Conservation (phyloP, 169 alveolate genomes). For the Plasmodium inui region DNA sequence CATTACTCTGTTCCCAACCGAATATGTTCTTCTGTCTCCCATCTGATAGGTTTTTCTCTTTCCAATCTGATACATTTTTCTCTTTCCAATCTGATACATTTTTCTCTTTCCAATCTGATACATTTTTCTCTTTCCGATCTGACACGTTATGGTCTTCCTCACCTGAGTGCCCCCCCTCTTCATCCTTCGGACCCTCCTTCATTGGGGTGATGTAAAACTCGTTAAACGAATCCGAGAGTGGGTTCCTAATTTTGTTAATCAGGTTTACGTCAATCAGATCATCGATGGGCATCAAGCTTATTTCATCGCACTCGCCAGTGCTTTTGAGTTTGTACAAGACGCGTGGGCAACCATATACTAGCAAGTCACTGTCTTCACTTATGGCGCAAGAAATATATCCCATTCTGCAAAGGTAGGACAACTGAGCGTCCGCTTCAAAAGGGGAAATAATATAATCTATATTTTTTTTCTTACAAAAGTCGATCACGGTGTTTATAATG, state of each 20-base stretch:
- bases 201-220: conserved; percentile 48
- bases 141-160: neutral
- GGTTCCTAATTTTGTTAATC: conserved; percentile 55
- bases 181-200: neutral
- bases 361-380: conserved; percentile 95
- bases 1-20: neutral
- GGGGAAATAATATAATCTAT: conserved; percentile 96
- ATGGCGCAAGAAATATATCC: conserved; percentile 90
- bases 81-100: neutral
- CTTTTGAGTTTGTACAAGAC: conserved; percentile 87
- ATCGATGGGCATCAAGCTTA: conserved; percentile 70
- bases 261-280: conserved; percentile 57
- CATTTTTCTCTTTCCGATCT: neutral
- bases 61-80: neutral
- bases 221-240: conserved; percentile 38
- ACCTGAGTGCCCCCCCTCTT: neutral
- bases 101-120: too few species aligned
- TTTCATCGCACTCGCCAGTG: conserved; percentile 82
- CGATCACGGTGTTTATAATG: conserved; percentile 78
- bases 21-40: too few species aligned
- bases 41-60: too few species aligned
- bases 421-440: conserved; percentile 98
- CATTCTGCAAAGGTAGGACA: conserved; percentile 94
- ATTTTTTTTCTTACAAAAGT: conserved; percentile 75
- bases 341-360: conserved; percentile 95